A percentile compares a stretch with the other conserved stretches of the same genome.
Evolutionary conservation across 352 stramenopile genomes (phyloP).

Genomic region (Phytopythium vexans): DNA sequence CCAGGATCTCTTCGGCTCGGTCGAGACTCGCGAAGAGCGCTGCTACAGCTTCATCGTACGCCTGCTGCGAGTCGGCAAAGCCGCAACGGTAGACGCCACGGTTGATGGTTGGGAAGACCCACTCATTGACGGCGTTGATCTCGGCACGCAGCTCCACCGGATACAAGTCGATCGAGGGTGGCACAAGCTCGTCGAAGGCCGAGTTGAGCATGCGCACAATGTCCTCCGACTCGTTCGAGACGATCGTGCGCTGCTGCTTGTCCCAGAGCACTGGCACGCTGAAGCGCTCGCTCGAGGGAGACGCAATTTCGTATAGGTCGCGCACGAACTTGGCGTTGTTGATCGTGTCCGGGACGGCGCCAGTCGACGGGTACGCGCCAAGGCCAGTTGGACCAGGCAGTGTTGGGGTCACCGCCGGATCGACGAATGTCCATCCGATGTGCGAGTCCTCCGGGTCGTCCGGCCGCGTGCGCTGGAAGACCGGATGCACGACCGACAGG

Average conservation of each 20-base stretch:
- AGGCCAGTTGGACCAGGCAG: conserved; percentile 24
- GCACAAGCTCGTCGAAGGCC: conserved; percentile 84
- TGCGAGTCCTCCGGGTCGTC: conserved; percentile 71
- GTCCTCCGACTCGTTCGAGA: conserved; percentile 95
- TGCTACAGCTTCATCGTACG: conserved; percentile 88
- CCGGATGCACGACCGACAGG: conserved; percentile 75
- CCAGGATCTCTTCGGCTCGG: conserved; percentile 70
- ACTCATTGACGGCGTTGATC: conserved; percentile 87
- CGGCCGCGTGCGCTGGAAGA: conserved; percentile 62
- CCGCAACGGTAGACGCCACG: conserved; percentile 88
- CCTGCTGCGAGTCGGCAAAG: conserved; percentile 53
- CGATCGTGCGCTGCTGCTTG: conserved; percentile 91
- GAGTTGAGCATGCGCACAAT: conserved; percentile 96
- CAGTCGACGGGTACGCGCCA: conserved; percentile 33
- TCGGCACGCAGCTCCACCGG: conserved; percentile 67
- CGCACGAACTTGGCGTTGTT: conserved; percentile 69
- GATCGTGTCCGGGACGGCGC: conserved; percentile 47
- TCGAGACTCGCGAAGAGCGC: conserved; percentile 86
- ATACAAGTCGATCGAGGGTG: conserved; percentile 84
- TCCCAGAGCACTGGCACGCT: conserved; percentile 94
- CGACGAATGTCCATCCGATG: conserved; percentile 84
- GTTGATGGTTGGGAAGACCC: conserved; percentile 90
- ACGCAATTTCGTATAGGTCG: conserved; percentile 84
- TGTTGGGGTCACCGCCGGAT: conserved; percentile 32
- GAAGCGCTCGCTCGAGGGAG: conserved; percentile 77